Conservation (phyloP, 192 early-diverging fungal genomes). For the Chytriomyces hyalinus region DNA sequence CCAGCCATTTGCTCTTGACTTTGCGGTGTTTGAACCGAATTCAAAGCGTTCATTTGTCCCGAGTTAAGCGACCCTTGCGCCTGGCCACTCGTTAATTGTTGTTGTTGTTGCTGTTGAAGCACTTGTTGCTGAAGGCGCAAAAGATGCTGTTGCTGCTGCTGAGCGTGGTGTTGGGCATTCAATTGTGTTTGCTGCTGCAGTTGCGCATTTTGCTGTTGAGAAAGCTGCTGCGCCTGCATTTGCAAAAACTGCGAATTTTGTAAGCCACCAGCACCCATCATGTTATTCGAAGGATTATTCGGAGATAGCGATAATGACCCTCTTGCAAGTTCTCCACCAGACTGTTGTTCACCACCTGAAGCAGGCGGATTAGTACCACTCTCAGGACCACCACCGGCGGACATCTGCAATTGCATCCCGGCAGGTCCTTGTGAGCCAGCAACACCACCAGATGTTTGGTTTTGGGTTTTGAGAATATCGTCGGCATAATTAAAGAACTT, state of each 20-base stretch:
- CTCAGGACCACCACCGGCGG: background rate
- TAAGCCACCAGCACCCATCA: too few relatives aligned
- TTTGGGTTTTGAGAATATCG: slow-evolving; percentile 21
- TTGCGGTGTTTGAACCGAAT: background rate
- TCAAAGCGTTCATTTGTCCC: background rate
- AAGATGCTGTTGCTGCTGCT: background rate
- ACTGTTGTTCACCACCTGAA: background rate
- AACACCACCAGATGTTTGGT: background rate
- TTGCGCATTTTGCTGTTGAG: background rate
- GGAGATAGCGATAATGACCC: background rate
- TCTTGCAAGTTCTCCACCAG: background rate
- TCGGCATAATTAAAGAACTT: slow-evolving; percentile 31
- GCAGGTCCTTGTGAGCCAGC: slow-evolving; percentile 4
- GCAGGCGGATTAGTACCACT: background rate
- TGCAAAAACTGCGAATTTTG: background rate
- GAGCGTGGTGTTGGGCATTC: background rate
- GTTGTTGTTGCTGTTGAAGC: slow-evolving; percentile 6
- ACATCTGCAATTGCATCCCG: background rate
- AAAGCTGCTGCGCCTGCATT: slow-evolving; percentile 2
- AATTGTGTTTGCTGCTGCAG: background rate
- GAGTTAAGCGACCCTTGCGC: background rate
- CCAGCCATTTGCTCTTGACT: background rate
- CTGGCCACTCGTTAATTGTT: background rate
- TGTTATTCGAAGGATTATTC: too few relatives aligned
- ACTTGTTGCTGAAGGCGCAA: slow-evolving; percentile 19